Base-by-base conservation (phyloP, 2,329 filamentous ascomycete genomes). In the Diaporthe vaccinii region DNA sequence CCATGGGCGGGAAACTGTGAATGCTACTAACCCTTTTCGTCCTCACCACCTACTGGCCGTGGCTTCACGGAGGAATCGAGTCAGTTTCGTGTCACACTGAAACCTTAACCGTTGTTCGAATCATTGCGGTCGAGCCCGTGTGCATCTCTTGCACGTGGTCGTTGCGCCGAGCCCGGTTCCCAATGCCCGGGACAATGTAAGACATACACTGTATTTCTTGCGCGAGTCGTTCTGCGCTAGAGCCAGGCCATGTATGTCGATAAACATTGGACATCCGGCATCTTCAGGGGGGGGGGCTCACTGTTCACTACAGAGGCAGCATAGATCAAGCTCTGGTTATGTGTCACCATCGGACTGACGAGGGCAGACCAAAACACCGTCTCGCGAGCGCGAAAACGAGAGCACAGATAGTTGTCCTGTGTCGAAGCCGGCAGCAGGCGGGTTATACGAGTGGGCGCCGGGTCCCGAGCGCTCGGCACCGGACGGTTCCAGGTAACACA, bases 401-500 rank as follows among this genome's bases (percentile, higher is more conserved):
- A 14, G 28, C n/a, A 67, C 39, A n/a, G 12, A 15, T 20, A 15
- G 7, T 49, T 25, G 17, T 25, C 20, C 3, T 17, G 8, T 51
- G 12, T 14, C 14, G n/a, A 62, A 62, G 36, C 44, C 20, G 28
- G 22, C 28, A 51, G 22, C 28, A 44, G 22, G 14, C 28, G n/a
- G n/a, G 15, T 31, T 62, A 34, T 15, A 20, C n/a, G 28, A 34
- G 10, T 39, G 7, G 31, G 28, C 46, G 62, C 22, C 46, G 46
- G n/a, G 46, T 39, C 62, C 65, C 65, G 34, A 68, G 65, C 46
- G n/a, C 46, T 68, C 65, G 65, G 65, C 65, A 53, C 46, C 65
- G 62, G 31, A 53, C 46, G 25, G 44, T 17, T 51, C 22, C 3
- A 36, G 41, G 62, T 10, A 3, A 51, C 44, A 68, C 62, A 14